phyloP scores from a whole-genome alignment of 2,329 filamentous ascomycete genomes.

The Calonectria multiphialidica region DNA sequence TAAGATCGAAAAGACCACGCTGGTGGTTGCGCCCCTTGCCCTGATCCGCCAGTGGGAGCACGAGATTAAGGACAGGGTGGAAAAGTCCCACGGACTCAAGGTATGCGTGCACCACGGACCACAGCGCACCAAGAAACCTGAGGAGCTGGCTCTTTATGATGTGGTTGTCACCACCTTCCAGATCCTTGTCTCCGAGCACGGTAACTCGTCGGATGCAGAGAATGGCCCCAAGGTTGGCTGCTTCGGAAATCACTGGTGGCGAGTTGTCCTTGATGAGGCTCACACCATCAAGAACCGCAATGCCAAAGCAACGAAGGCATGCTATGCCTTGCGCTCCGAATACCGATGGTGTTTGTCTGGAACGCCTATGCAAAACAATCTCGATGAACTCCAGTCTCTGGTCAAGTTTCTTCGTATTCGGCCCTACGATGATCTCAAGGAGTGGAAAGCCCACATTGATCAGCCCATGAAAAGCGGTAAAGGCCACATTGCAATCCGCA shows the following conservation, averaged over 20 bases:
- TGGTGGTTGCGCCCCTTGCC: conserved; percentile 93
- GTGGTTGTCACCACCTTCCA: conserved; percentile 98
- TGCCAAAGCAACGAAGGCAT: conserved; percentile 93
- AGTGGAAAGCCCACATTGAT: conserved; percentile 94
- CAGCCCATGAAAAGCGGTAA: conserved; percentile 89
- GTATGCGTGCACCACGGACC: conserved; percentile 94
- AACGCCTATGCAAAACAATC: conserved; percentile 97
- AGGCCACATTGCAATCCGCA: conserved; percentile 88
- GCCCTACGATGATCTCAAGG: conserved; percentile 86
- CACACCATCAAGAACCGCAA: conserved; percentile 99
- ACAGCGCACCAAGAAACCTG: conserved; percentile 81
- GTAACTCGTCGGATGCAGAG: conserved; percentile 71
- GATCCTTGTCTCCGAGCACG: conserved; percentile 92
- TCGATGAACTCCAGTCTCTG: conserved; percentile 94
- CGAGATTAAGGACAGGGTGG: conserved; percentile 88
- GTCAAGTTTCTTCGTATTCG: conserved; percentile 93
- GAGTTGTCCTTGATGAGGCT: conserved; percentile 94
- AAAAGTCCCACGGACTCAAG: conserved; percentile 75
- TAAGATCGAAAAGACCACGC: conserved; percentile 80
- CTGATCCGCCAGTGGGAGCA: conserved; percentile 98
- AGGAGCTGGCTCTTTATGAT: conserved; percentile 86
- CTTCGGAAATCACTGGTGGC: conserved; percentile 94
- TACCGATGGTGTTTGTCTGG: conserved; percentile 97
- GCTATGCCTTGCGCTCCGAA: conserved; percentile 84
- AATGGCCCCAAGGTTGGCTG: conserved; percentile 80